These are phyloP conservation scores for Sporothrix pseudoabietina DNA, from an alignment of 2,329 filamentous ascomycete species.

Conservation along the genomic window DNA sequence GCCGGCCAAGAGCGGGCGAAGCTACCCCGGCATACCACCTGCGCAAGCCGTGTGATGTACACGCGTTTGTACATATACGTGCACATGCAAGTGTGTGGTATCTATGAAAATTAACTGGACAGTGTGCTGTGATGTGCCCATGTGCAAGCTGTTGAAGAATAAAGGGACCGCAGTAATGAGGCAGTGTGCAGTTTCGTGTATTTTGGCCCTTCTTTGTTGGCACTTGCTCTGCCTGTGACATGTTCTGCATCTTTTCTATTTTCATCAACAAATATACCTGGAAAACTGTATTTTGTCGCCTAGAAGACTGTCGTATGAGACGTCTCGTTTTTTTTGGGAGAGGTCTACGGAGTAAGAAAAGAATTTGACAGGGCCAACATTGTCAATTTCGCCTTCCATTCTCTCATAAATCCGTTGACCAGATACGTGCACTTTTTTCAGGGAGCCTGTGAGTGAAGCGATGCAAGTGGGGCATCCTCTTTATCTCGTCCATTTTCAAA, in stretches of 20 bases:
- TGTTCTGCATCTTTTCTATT: not conserved
- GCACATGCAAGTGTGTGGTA: not conserved
- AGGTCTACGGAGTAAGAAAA: not conserved
- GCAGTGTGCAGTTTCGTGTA: not conserved
- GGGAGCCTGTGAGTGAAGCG: not conserved
- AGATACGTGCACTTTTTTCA: not conserved
- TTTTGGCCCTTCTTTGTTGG: too few relatives aligned
- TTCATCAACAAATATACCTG: not conserved
- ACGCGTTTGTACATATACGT: not conserved
- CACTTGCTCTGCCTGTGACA: not conserved
- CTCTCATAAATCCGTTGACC: not conserved
- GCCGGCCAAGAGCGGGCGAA: not conserved
- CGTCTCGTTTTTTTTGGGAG: too few relatives aligned
- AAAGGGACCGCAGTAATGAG: not conserved
- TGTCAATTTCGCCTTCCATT: not conserved
- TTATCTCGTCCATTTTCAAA: not conserved
- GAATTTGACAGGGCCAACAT: not conserved
- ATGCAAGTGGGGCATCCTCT: not conserved
- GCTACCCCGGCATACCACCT: constrained; percentile 1
- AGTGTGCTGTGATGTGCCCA: not conserved
- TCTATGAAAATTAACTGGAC: not conserved
- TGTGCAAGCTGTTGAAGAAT: not conserved
- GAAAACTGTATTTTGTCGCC: not conserved
- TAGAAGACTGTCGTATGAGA: not conserved
- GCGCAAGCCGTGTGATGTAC: not conserved